A percentile compares a stretch with the other conserved stretches of the same genome.
phyloP scores from a whole-genome alignment of 768 basidiomycete species.

The Scleroderma bovista region DNA sequence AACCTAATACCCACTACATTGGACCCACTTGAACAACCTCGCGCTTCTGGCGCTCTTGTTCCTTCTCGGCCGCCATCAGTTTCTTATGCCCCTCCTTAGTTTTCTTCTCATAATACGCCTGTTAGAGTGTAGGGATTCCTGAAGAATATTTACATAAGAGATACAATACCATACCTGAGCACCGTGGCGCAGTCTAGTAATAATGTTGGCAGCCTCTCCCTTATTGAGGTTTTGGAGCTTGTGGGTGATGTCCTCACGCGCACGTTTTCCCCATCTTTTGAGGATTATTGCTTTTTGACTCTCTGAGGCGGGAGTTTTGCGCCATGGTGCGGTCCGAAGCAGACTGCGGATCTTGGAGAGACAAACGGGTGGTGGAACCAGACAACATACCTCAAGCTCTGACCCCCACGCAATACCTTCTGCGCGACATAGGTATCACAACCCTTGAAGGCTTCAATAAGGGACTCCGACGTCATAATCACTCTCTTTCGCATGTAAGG shows the following conservation, averaged over 20 bases:
- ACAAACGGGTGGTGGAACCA: not conserved
- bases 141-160: not conserved
- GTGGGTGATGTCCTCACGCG: constrained; percentile 14
- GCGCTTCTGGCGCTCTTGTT: constrained; percentile 44
- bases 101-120: constrained; percentile 58
- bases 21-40: constrained; percentile 62
- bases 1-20: constrained; percentile 17
- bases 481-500: constrained; percentile 50
- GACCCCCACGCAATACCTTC: constrained; percentile 48
- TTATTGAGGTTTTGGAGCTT: constrained; percentile 51
- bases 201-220: constrained; percentile 75
- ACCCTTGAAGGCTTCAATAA: constrained; percentile 58
- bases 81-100: constrained; percentile 36
- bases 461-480: constrained; percentile 48
- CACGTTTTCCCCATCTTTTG: constrained; percentile 43
- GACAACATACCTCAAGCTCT: constrained; percentile 44
- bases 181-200: constrained; percentile 73
- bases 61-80: constrained; percentile 37
- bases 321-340: constrained; percentile 61
- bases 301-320: constrained; percentile 53
- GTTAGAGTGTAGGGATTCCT: constrained; percentile 1
- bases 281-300: constrained; percentile 52
- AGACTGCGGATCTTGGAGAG: constrained; percentile 36
- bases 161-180: constrained; percentile 45
- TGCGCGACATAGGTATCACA: constrained; percentile 61